Evolutionary conservation across 371 early-diverging fungal genomes (phyloP), one percentile per base, ranked within the genome.

Genomic region (Zychaea mexicana): DNA sequence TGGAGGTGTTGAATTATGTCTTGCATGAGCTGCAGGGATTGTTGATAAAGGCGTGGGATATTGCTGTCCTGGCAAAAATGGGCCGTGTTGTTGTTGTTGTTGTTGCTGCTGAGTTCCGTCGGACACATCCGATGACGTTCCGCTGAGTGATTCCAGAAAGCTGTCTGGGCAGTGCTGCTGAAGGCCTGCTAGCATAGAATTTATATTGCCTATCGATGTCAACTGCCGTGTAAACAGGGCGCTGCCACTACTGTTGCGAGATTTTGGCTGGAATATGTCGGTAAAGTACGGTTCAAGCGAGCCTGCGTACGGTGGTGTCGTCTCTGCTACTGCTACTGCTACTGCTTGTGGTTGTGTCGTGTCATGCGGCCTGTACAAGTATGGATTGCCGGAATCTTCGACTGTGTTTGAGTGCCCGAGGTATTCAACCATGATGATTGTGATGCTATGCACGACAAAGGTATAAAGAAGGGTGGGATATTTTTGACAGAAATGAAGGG

Each of bases 71-170:
- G n/a, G n/a, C n/a, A n/a, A n/a, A n/a, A n/a, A n/a, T n/a, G n/a
- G n/a, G n/a, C n/a, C n/a, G 26, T 49, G 26, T 12, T 3, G 12
- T 19, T 4, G 49, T 24, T 24, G 49, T 8, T 49, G 49, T 13
- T 13, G 21, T 24, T 24, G 49, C 24, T 49, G 49, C 49, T 49
- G 49, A 49, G 49, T 49, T 49, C 24, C 49, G 24, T 49, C 49
- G 49, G 49, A 49, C 49, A 49, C 22, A 49, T 49, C 49, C 49
- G 49, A 49, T 49, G 49, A 49, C 49, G 49, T 49, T 49, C 49
- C 49, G 49, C 49, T 49, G 1, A 8, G 3, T 49, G 49, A 22
- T 49, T 19, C 22, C 19, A 49, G 22, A 49, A 24, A 49, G 13
- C 26, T 13, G 12, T 36, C 38, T 36, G 7, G 38, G 15, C 7